Base-by-base conservation (phyloP, 371 early-diverging fungal species). In the Mortierella polycephala region DNA sequence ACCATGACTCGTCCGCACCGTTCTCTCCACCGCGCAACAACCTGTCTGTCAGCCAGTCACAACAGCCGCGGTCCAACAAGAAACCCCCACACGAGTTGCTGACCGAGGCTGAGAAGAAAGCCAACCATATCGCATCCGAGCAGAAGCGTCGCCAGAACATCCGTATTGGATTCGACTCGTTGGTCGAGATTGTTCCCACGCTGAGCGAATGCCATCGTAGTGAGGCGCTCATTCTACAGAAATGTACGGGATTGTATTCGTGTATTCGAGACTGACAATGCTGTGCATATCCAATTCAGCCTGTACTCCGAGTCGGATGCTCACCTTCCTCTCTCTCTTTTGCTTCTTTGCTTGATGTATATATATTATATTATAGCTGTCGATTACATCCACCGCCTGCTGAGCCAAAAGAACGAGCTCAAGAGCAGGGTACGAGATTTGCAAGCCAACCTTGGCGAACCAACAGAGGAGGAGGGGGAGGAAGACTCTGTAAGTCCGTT, bases 101-200 rank as follows among this genome's bases (percentile, higher is more conserved):
- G 62, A 93, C 95, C 0, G 94, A 94, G 50, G 88, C 92, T 18
- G 95, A 96, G 62, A 96, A 96, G 83, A 86, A 93, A 66, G 91
- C 92, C 23, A 96, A 95, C 81, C 96, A 96, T 82, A 95, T 96
- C 81, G 93, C 92, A 1, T 92, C 93, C 21, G 96, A 96, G 72
- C 94, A 96, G 81, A 93, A 94, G 71, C 90, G 96, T 53, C 89
- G 96, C 42, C 91, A 91, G 51, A 94, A 92, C 62, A 96, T 96
- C 74, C 85, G 94, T n/a, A 82, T 83, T 47, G 95, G 95, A 1
- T 95, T 95, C 82, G 92, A 92, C 65, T 90, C 91, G 64, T 86
- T 96, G 51, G 91, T 91, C 23, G 90, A 90, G 41, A 81, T 95
- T 46, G 91, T 96, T 46, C 97, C 97, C 40, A 87, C 90, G 2